Conservation (phyloP, 2,329 filamentous ascomycete genomes). For the Talaromyces sp. region DNA sequence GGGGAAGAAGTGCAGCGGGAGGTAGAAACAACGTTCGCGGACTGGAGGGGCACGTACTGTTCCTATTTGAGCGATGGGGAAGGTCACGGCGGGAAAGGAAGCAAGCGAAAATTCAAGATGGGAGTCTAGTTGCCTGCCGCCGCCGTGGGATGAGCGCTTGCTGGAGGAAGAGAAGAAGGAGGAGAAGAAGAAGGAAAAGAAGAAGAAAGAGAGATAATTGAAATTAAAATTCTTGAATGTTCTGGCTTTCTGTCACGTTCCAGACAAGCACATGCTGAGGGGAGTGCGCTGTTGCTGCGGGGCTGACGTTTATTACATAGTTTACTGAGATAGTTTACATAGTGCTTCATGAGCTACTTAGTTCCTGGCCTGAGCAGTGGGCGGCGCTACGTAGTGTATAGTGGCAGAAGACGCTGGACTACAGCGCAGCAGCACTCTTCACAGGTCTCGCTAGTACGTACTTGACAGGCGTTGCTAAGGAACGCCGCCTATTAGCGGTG, state of each 20-base stretch:
- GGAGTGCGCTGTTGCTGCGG: slow-evolving; percentile 9
- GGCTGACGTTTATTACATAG: neutral
- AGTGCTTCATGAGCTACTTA: no score
- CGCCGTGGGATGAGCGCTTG: neutral
- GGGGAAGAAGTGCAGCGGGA: neutral
- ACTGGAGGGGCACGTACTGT: slow-evolving; percentile 6
- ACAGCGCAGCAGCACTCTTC: no score
- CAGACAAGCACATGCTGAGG: slow-evolving; percentile 5
- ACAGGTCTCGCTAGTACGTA: no score
- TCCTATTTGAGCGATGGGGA: neutral
- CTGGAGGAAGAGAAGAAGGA: no score
- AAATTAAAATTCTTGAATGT: slow-evolving; percentile 7
- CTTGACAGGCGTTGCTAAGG: neutral
- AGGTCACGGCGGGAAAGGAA: neutral
- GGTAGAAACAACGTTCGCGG: neutral
- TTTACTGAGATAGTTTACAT: no score
- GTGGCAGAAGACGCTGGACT: neutral
- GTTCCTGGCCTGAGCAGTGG: slow-evolving; percentile 8
- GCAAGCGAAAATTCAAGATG: neutral
- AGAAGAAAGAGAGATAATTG: no score
- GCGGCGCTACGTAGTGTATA: neutral
- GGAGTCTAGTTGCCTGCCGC: neutral
- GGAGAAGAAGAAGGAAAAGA: no score
- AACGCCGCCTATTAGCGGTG: neutral
- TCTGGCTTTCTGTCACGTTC: neutral